phyloP scores from a whole-genome alignment of 2,329 filamentous ascomycete species.

The Herpotrichia juniperi region DNA sequence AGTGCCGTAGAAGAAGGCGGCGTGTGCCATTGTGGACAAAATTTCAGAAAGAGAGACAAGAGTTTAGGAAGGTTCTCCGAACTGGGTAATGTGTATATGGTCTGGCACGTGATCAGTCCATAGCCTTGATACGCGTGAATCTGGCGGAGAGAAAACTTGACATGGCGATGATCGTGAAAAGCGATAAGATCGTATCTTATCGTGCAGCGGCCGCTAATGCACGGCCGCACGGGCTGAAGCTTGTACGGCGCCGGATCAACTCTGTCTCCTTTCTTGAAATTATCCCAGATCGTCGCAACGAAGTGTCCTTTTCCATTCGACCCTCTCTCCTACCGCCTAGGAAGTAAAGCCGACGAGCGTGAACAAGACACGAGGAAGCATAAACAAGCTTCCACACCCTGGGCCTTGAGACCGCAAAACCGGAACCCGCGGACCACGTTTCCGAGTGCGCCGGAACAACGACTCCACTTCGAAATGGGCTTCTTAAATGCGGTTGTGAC shows the following conservation, averaged over 20 bases:
- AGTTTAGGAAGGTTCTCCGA: no score
- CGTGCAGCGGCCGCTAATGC: conserved; percentile 32
- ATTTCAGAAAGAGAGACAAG: not conserved
- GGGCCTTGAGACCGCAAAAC: not conserved
- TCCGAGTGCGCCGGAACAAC: conserved; percentile 2
- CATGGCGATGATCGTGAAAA: no score
- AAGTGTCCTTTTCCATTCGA: not conserved
- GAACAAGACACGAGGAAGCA: not conserved
- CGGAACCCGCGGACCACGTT: not conserved
- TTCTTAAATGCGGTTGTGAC: conserved; percentile 43
- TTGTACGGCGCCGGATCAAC: not conserved
- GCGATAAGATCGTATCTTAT: conserved; percentile 23
- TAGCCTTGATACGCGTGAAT: no score
- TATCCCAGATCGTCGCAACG: not conserved
- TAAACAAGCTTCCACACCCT: not conserved
- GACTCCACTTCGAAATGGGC: conserved; percentile 31
- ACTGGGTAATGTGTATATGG: no score
- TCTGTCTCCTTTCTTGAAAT: conserved; percentile 1
- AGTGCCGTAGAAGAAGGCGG: conserved; percentile 72
- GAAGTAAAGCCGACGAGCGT: not conserved
- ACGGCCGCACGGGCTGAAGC: conserved; percentile 1
- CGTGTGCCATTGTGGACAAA: conserved; percentile 47
- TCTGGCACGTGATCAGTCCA: no score
- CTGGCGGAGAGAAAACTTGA: no score
- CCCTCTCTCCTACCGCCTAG: not conserved